phyloP scores from a whole-genome alignment of 2,329 filamentous ascomycete genomes.

The Fusarium haematococcum region DNA sequence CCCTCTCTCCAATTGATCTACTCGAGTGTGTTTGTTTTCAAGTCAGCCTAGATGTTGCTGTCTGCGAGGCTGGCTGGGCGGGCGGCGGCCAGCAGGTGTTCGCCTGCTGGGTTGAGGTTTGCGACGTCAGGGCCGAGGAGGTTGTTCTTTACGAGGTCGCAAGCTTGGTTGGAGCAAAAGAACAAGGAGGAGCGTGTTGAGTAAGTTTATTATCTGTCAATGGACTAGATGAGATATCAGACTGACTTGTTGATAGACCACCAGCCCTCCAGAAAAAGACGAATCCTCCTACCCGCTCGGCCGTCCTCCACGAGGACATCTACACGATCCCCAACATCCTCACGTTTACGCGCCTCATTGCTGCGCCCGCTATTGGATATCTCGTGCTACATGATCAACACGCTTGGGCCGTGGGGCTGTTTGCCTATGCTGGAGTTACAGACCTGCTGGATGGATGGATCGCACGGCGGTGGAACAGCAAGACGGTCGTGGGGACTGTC shows the following conservation, averaged over 20 bases:
- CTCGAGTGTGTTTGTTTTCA: neutral
- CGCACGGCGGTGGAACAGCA: slow-evolving; percentile 85
- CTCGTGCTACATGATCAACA: slow-evolving; percentile 87
- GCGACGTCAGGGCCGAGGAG: slow-evolving; percentile 14
- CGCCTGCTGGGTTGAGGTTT: slow-evolving; percentile 15
- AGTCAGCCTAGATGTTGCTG: slow-evolving; percentile 18
- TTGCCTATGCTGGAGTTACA: slow-evolving; percentile 90
- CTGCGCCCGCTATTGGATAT: slow-evolving; percentile 89
- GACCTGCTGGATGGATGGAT: slow-evolving; percentile 96
- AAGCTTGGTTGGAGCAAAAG: slow-evolving; percentile 34
- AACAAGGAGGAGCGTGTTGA: slow-evolving; percentile 7
- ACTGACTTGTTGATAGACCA: neutral
- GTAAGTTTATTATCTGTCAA: neutral
- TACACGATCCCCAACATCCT: slow-evolving; percentile 96
- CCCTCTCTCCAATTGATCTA: neutral
- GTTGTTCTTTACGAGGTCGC: slow-evolving; percentile 40
- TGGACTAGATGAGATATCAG: neutral
- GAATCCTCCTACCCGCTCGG: slow-evolving; percentile 10
- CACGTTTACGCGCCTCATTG: slow-evolving; percentile 85
- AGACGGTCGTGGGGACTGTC: slow-evolving; percentile 94
- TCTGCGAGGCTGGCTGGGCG: slow-evolving; percentile 31
- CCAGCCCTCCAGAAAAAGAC: neutral
- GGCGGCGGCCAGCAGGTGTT: slow-evolving; percentile 4
- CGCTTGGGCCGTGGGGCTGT: slow-evolving; percentile 82
- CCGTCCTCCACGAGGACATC: slow-evolving; percentile 78